Base-by-base conservation (phyloP, 164 flowering plant genomes). In the Sextonia rubra region DNA sequence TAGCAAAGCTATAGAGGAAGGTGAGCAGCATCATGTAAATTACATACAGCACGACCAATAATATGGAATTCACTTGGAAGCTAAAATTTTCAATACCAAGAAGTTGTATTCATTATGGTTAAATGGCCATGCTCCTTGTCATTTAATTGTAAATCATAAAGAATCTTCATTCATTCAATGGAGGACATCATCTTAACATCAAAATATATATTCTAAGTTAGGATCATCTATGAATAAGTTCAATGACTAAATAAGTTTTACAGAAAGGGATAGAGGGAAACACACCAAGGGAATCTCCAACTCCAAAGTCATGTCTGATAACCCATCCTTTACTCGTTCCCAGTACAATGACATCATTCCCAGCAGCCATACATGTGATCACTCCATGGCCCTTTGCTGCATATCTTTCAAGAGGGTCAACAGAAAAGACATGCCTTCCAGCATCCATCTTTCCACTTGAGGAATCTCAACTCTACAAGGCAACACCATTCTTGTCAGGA, bases 251-350 rank as follows among this genome's bases (percentile, higher is more conserved):
- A 52, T 52, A 52, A 17, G 58, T 52, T 15, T 52, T 12, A 20
- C n/a, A 52, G 12, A 52, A 52, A 52, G 20, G n/a, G 58, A 52
- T 52, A 52, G 7, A 52, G 22, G 65, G 70, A 2, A 47, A 67
- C 73, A 4, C 78, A 95, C 99, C 99, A 78, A 73, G 83, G 47
- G 96, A 93, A 79, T 91, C 93, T 48, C 97, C 97, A 64, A 82
- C 87, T n/a, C 97, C 95, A 72, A 93, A 96, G 76, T 96, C 99
- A 74, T 91, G 92, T 32, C 99, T 81, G 60, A 93, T 91, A 58
- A 93, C 76, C 98, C 99, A 96, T 26, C 99, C 99, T 80, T 86
- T 92, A 76, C 97, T 92, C 11, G 98, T 93, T 69, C 99, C 99
- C 63, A 92, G 56, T 3, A 93, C 85, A 76, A 92, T 93, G 37